Percentiles rank a stretch among this genome's conserved stretches.
Evolutionary conservation across 208 protist genomes (phyloP).

Genomic region (Blastocrithidia nonstop): DNA sequence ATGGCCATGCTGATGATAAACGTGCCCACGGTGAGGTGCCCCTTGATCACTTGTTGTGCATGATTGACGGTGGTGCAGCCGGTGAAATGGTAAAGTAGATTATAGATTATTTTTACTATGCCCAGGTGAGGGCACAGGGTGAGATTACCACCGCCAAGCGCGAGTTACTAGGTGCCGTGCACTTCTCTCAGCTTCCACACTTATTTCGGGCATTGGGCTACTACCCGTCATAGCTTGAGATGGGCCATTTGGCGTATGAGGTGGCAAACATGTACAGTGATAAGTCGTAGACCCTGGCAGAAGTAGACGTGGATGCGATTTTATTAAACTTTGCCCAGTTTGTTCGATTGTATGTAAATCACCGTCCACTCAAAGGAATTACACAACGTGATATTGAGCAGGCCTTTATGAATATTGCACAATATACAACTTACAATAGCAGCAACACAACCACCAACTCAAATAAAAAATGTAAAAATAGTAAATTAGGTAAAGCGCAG

Average conservation of each 20-base stretch:
- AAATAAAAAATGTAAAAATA: too few relatives aligned
- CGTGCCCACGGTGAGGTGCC: conserved; percentile 25
- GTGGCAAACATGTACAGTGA: conserved; percentile 72
- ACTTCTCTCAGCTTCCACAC: conserved; percentile 86
- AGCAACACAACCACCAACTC: too few relatives aligned
- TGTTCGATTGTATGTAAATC: conserved; percentile 90
- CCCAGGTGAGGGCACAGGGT: conserved; percentile 87
- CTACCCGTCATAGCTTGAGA: conserved; percentile 88
- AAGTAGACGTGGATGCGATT: conserved; percentile 60
- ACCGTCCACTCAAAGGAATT: conserved; percentile 86
- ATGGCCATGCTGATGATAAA: background rate
- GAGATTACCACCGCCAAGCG: conserved; percentile 88
- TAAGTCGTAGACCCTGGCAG: conserved; percentile 29
- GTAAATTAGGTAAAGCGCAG: conserved; percentile 54
- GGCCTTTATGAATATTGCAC: conserved; percentile 77
- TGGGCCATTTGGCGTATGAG: conserved; percentile 88
- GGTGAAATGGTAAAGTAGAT: conserved; percentile 88
- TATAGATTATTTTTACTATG: conserved; percentile 94
- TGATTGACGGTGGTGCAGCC: conserved; percentile 83
- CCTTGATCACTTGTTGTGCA: conserved; percentile 71
- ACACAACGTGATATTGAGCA: conserved; percentile 76
- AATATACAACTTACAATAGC: too few relatives aligned
- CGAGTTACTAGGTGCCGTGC: conserved; percentile 77
- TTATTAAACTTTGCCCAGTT: conserved; percentile 84
- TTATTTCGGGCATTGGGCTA: conserved; percentile 91